These are phyloP conservation scores for Aspergillus fumigatiaffinis DNA, from an alignment of 2,329 filamentous ascomycete genomes.

Conservation along the genomic window DNA sequence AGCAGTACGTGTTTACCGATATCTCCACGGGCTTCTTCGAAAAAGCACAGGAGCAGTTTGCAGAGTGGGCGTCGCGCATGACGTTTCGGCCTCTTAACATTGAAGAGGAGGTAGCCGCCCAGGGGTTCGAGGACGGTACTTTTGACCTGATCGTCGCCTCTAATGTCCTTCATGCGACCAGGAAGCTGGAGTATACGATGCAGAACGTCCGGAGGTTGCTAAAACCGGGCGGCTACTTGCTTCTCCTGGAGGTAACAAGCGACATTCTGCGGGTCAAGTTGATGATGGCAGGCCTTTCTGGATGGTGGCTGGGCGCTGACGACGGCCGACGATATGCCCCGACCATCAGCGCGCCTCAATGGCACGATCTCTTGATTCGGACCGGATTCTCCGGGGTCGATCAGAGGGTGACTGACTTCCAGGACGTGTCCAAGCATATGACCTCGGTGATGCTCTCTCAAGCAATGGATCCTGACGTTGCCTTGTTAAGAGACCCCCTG, in stretches of 20 bases:
- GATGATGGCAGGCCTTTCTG: conserved; percentile 1
- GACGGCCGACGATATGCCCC: too few species aligned
- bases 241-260: conserved; percentile 38
- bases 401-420: too few species aligned
- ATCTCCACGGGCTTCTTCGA: conserved; percentile 43
- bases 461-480: too few species aligned
- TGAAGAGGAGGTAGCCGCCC: conserved; percentile 24
- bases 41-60: conserved; percentile 27
- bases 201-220: conserved; percentile 33
- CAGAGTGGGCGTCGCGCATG: conserved; percentile 19
- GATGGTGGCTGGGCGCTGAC: too few species aligned
- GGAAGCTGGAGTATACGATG: conserved; percentile 16
- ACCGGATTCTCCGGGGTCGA: too few species aligned
- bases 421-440: too few species aligned
- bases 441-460: too few species aligned
- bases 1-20: conserved; percentile 45
- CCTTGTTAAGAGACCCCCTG: too few species aligned
- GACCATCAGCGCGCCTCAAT: too few species aligned
- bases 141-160: conserved; percentile 39
- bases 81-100: conserved; percentile 30
- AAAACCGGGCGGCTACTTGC: conserved; percentile 44
- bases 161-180: conserved; percentile 41
- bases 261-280: conserved; percentile 4
- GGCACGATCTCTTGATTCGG: too few species aligned
- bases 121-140: conserved; percentile 30